Evolutionary conservation across 495 filamentous ascomycete species (phyloP).

Genomic region (Margaritispora aquatica): DNA sequence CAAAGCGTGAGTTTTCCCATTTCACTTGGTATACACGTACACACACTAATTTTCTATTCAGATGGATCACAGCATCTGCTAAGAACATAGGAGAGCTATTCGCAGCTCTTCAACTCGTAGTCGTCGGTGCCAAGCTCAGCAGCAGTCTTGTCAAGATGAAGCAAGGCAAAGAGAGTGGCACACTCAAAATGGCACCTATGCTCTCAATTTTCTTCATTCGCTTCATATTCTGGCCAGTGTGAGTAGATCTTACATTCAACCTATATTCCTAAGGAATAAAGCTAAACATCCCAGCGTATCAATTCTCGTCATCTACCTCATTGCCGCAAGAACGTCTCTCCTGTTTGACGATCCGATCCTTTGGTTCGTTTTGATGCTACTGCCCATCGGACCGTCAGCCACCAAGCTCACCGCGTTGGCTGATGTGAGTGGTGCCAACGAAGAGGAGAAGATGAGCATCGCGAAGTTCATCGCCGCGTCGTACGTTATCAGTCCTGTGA

Average conservation of each 20-base stretch:
- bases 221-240: conserved; percentile 53
- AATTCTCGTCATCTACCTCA: conserved; percentile 52
- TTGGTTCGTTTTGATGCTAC: conserved; percentile 71
- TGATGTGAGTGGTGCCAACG: conserved; percentile 51
- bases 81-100: conserved; percentile 65
- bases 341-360: conserved; percentile 59
- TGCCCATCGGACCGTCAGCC: conserved; percentile 65
- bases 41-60: neutral
- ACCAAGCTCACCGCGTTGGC: conserved; percentile 60
- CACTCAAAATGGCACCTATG: conserved; percentile 42
- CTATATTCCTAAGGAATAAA: neutral
- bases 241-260: conserved; percentile 20
- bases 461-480: conserved; percentile 54
- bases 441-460: conserved; percentile 59
- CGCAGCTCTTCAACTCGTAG: conserved; percentile 61
- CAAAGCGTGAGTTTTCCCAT: conserved; percentile 39
- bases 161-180: conserved; percentile 30
- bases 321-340: conserved; percentile 52
- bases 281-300: conserved; percentile 25
- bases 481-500: conserved; percentile 24
- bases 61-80: conserved; percentile 59
- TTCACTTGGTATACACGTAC: too few species aligned
- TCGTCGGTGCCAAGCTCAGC: conserved; percentile 61
- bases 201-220: conserved; percentile 48
- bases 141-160: conserved; percentile 48